phyloP scores from a whole-genome alignment of 192 early-diverging fungal species.

The Podila epigama region DNA sequence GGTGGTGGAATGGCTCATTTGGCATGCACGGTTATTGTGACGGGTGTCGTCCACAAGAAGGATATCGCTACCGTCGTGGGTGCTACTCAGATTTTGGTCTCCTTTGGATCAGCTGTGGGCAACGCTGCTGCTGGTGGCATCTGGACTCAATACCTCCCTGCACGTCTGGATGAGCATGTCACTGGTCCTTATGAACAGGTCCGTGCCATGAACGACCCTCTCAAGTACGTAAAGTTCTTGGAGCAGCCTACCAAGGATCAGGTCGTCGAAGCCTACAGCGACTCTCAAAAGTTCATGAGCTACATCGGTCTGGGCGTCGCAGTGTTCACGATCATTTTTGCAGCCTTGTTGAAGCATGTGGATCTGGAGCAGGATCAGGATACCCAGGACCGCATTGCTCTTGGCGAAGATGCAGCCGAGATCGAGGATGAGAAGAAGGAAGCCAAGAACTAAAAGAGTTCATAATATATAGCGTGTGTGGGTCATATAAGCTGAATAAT shows the following conservation, averaged over 20 bases:
- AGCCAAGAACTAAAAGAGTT: background rate
- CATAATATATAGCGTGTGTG: too few species aligned
- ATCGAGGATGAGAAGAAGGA: background rate
- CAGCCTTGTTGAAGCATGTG: background rate
- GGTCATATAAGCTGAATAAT: too few species aligned
- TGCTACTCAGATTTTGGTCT: background rate
- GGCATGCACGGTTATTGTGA: background rate
- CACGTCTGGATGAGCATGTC: background rate
- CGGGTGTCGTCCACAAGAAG: conserved; percentile 6
- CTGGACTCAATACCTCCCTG: background rate
- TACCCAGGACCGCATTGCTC: conserved; percentile 2
- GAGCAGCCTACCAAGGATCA: background rate
- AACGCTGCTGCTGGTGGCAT: background rate
- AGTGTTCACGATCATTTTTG: background rate
- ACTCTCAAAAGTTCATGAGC: background rate
- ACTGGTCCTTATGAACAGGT: background rate
- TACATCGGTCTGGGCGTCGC: background rate
- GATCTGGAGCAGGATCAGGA: conserved; percentile 2
- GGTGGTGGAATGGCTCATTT: conserved; percentile 4
- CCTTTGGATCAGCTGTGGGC: background rate
- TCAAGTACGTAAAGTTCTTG: background rate
- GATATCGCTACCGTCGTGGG: conserved; percentile 3
- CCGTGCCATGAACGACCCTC: background rate
- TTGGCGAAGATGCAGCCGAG: background rate
- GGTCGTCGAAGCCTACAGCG: background rate